Evolutionary conservation across 345 rosid genomes (phyloP), one percentile per base, ranked within the genome.

Genomic region (Brassica napus): DNA sequence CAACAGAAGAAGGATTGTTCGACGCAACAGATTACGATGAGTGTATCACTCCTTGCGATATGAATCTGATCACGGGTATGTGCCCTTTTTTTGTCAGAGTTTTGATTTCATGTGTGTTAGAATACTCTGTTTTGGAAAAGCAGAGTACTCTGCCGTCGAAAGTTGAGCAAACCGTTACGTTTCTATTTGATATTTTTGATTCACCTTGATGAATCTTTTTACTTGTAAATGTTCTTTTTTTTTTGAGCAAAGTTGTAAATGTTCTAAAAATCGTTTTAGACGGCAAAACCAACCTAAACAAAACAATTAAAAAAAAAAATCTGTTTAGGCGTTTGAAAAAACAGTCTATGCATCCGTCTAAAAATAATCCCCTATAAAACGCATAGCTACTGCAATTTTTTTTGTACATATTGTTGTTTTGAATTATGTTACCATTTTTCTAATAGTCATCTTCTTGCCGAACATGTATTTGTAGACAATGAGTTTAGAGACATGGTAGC

Each of bases 11-110:
- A 6, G 94, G 92, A 14, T 86, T 65, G 9, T 65, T 85, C 30
- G 98, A 94, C 77, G 91, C 88, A 49, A 94, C 97, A 31, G 93
- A 93, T 18, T 94, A 78, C 73, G 98, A 94, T 68, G 98, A 92
- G 73, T 92, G 81, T 32, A 78, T 78, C 67, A 78, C 76, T 71
- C 78, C 82, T 39, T 79, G 57, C 21, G 82, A 79, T 59, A 73
- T 79, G 82, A 59, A 79, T 79, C 64, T 79, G 6, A 79, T 79
- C 0, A 60, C 1, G n/a, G 82, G 82, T 79, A 73, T 34, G 77
- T 18, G 0, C 55, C 70, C 54, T 30, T 4, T 8, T 18, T 0
- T 18, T 18, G 18, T 18, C 18, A 18, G 18, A 18, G 0, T 18
- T 18, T 18, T 18, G 18, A 18, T 18, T 18, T 18, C 18, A 18